Base-by-base conservation (phyloP, 2,329 filamentous ascomycete genomes). In the Tothia fuscella region DNA sequence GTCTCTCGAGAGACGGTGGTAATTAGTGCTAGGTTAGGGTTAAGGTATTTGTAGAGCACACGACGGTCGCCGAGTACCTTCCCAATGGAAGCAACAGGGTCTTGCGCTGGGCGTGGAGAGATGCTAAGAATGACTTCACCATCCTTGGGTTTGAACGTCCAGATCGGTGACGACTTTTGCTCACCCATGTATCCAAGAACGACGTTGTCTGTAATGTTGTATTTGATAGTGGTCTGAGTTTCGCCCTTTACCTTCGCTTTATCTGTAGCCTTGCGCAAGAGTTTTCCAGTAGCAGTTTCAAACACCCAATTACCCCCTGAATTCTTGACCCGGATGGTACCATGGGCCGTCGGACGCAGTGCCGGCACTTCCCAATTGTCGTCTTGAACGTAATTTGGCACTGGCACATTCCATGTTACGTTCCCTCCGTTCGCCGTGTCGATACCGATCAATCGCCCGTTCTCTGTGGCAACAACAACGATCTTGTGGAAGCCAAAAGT, bases 31-130 rank as follows among this genome's bases (percentile, higher is more conserved):
- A 85, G 73, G 61, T 93, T 95, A 0, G 84, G 78, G 63, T 93
- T 94, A 30, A 98, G 66, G 57, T 96, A 96, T 64, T 98, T 98
- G 75, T 98, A 98, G 48, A 89, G 74, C 36, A 98, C 91, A n/a
- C 79, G 80, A 32, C 91, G 77, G 54, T 98, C 82, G 20, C 87
- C 88, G 17, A 98, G 74, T 2, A 96, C 91, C 45, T 85, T 86
- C 7, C 91, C 91, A 51, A 98, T 94, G 1, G 91, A 96, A 3
- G 91, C 89, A 36, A 96, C 79, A 0, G 86, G 86, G 51, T 98
- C 88, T 49, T 89, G 81, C 2, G 72, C 56, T 7, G 85, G 78
- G 36, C 80, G 74, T 14, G 78, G 71, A 2, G 78, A 79, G 29
- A 91, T 69, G 33, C 72, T 66, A 5, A 80, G 66, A 41, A 96